Base-by-base conservation (phyloP, 108 stramenopile species). In the Cyclotella sp. region DNA sequence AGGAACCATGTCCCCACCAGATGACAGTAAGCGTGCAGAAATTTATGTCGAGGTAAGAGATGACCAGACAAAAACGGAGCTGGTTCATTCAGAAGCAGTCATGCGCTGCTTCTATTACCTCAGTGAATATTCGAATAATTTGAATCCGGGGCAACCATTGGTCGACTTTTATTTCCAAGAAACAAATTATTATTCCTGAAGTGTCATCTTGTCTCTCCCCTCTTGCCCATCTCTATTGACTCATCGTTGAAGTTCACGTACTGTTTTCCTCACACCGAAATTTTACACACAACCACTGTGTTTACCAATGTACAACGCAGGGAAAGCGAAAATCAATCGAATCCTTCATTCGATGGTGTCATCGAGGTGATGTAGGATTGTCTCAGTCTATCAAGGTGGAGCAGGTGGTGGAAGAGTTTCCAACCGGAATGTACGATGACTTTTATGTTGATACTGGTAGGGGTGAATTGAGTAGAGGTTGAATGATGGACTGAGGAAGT, bases 311-410 rank as follows among this genome's bases (percentile, higher is more conserved):
- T 42, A 29, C 0, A 52, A 15, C 18, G 5, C 63, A 94, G 88
- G 93, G 93, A 34, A 95, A 89, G 64, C 76, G 87, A 42, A 89
- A 90, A 75, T 83, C 91, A 85, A 82, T 95, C 28, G 93, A 92
- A 28, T 88, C 90, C 30, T 95, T 95, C 66, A 49, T 92, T 40
- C 87, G 93, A 80, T 95, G 93, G 93, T 95, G 93, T 68, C 42
- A 85, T 78, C 77, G 78, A 27, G 86, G 84, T 16, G 81, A 90
- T 71, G 83, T 95, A 42, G 93, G 91, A 51, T 68, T 95, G 34
- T 88, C 83, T 30, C 91, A 92, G 83, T 58, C 61, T 7, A 76
- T 86, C 22, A 64, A 53, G 13, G 90, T 95, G 21, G 68, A 70
- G 40, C 78, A 88, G n/a, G 88, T 92, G 6, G 60, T 21, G 12